Base-by-base conservation (phyloP, 352 stramenopile species). In the Pythium folliculosum region DNA sequence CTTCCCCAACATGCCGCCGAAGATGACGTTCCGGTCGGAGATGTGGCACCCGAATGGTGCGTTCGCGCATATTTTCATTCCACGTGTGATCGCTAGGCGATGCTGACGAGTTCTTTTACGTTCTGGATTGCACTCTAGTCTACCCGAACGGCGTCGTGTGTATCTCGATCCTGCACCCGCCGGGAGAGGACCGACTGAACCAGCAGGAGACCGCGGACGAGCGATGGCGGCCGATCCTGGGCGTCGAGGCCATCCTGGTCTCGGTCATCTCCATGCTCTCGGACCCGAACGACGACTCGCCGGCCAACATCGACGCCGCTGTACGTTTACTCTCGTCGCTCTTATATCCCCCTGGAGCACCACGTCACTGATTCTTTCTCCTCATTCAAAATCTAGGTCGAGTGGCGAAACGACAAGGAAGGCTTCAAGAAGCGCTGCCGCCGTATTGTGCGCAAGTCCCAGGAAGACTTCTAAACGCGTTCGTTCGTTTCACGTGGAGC, bases 11-110 rank as follows among this genome's bases (percentile, higher is more conserved):
- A 98, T 97, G 88, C 98, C 98, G 44, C 96, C 96, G 22, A 97
- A 96, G 65, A 99, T 99, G 97, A 99, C 91, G 25, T 99, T 99
- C 79, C 90, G 90, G 55, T 99, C 96, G 37, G 95, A 99, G 76
- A 99, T 99, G 94, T 99, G 97, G 96, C 98, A 99, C 76, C 98
- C 98, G 9, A 99, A 99, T 71, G 90, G 93, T 98, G 54, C 23
- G 82, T 76, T 44, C 13, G 40, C 30, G 1, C 38, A 51, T 30
- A 53, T 60, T 40, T 13, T 16, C 8, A 16, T 14, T 40, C 8
- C 35, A 14, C 1, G 1, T 40, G 35, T 5, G 27, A 2, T 32
- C 27, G 5, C 27, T 6, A 32, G 27, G 27, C 27, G 27, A 52
- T 19, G 57, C 16, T 21, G 25, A 61, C 1, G 55, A 27, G 10